Evolutionary conservation across 2,329 filamentous ascomycete genomes (phyloP), one percentile per base, ranked within the genome.

Genomic region (Colletotrichum sojae): DNA sequence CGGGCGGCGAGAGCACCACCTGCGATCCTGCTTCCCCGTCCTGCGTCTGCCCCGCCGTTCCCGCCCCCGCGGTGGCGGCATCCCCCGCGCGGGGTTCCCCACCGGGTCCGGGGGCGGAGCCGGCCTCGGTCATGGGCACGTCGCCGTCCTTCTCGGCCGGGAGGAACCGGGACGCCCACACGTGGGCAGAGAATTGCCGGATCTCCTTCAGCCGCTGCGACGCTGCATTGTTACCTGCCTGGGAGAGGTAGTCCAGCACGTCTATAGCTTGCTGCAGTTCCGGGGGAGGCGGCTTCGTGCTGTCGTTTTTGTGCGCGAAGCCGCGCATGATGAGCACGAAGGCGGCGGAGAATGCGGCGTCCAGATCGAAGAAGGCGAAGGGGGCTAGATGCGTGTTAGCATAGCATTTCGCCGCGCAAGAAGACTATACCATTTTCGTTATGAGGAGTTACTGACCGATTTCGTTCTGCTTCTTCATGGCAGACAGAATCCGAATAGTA

Each of bases 271-370:
- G 60, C 1, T 69, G 57, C 1, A 77, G 57, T 8, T 75, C 75
- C 3, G 74, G 73, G 4, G 75, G 75, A 4, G 75, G 74, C 3
- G 72, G 69, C 22, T 75, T 72, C 22, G 69, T 67, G 31, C 67
- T 71, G 45, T 69, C 67, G 9, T 53, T 66, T 45, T 69, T 69
- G 20, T 75, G 71, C 1, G 76, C 71, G 48, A 77, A 76, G 0
- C 75, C 75, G 59, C 74, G 74, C 75, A 77, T 76, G 10, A 73
- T 71, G 1, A 77, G 49, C 4, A 75, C 70, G 55, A 77, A 76
- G 0, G 75, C 75, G 2, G 75, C 75, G 1, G 75, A 76, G 36
- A 77, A 77, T 0, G 75, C 74, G 3, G 74, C 75, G 12, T 77
- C 75, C 2, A 76, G 62, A 16, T 77, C 75, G 49, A 77, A 77